Evolutionary conservation across 768 basidiomycete species (phyloP).

Genomic region (Rubroboletus pulcherrimus): DNA sequence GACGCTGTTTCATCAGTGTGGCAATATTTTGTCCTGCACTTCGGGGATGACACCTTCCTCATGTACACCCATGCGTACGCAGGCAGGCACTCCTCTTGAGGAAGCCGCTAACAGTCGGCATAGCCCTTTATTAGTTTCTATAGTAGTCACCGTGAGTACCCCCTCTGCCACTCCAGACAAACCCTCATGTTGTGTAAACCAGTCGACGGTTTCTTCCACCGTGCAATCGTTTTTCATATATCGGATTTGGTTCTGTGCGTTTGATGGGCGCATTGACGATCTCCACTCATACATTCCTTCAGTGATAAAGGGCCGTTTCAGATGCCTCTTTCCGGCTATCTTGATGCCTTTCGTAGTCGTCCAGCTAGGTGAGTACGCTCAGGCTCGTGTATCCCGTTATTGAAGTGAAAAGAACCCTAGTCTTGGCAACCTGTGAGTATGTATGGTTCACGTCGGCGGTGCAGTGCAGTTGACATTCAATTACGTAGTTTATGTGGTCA

Average conservation of each 20-base stretch:
- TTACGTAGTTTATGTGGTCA: conserved; percentile 15
- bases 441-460: background rate
- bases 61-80: conserved; percentile 18
- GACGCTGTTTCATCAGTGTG: conserved; percentile 14
- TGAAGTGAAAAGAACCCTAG: conserved; percentile 7
- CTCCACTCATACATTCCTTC: background rate
- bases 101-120: conserved; percentile 3
- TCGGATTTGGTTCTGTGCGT: conserved; percentile 24
- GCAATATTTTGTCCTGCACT: conserved; percentile 22
- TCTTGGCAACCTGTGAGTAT: conserved; percentile 12
- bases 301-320: conserved; percentile 16
- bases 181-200: conserved; percentile 11
- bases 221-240: conserved; percentile 27
- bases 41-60: conserved; percentile 16
- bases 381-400: background rate
- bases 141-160: conserved; percentile 20
- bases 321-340: conserved; percentile 18
- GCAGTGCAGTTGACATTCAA: conserved; percentile 2
- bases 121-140: conserved; percentile 20
- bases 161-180: background rate
- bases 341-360: conserved; percentile 17
- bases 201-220: conserved; percentile 20
- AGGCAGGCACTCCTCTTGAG: conserved; percentile 4
- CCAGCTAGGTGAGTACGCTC: conserved; percentile 13
- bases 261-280: background rate